A percentile compares a stretch with the other conserved stretches of the same genome.
Conservation (phyloP, 2,329 filamentous ascomycete genomes). For the Pestalotiopsis sp. region DNA sequence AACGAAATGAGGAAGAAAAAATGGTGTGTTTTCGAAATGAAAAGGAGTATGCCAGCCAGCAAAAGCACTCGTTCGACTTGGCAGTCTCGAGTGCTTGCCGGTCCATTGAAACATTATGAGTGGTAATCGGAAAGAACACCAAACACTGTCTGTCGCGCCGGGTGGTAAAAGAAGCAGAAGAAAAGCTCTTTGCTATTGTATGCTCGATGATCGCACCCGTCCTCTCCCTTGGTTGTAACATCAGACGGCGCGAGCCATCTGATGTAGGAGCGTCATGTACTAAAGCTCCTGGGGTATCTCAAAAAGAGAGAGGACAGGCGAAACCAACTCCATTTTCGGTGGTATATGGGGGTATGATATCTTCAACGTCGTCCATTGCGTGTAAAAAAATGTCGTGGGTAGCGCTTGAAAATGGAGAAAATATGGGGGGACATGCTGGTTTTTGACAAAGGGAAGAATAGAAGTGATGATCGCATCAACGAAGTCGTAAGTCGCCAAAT, state of each 20-base stretch:
- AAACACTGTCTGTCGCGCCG: slow-evolving; percentile 33
- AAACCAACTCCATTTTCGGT: slow-evolving; percentile 15
- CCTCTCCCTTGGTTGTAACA: slow-evolving; percentile 12
- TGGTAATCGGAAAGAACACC: slow-evolving; percentile 25
- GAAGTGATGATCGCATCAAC: slow-evolving; percentile 30
- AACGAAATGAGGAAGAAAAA: slow-evolving; percentile 5
- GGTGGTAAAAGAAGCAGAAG: slow-evolving; percentile 17
- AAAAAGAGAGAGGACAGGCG: slow-evolving; percentile 22
- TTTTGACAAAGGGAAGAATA: slow-evolving; percentile 37
- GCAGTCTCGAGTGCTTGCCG: slow-evolving; percentile 20
- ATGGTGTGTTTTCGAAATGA: slow-evolving; percentile 3
- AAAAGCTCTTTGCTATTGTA: slow-evolving; percentile 25
- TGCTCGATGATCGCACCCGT: slow-evolving; percentile 13
- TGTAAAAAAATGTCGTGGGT: slow-evolving; percentile 31
- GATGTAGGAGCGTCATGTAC: slow-evolving; percentile 15
- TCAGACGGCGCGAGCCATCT: slow-evolving; percentile 18
- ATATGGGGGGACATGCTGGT: slow-evolving; percentile 21
- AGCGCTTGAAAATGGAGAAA: slow-evolving; percentile 20
- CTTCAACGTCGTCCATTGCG: slow-evolving; percentile 30
- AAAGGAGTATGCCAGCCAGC: slow-evolving; percentile 9
- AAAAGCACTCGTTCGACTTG: not conserved
- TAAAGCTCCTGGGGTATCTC: slow-evolving; percentile 18
- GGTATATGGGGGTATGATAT: slow-evolving; percentile 24
- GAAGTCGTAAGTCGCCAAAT: slow-evolving; percentile 20
- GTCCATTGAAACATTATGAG: slow-evolving; percentile 36